Percentiles rank a stretch among this genome's conserved stretches.
phyloP scores from a whole-genome alignment of 345 rosid genomes.

The Hibiscus tridactylites region DNA sequence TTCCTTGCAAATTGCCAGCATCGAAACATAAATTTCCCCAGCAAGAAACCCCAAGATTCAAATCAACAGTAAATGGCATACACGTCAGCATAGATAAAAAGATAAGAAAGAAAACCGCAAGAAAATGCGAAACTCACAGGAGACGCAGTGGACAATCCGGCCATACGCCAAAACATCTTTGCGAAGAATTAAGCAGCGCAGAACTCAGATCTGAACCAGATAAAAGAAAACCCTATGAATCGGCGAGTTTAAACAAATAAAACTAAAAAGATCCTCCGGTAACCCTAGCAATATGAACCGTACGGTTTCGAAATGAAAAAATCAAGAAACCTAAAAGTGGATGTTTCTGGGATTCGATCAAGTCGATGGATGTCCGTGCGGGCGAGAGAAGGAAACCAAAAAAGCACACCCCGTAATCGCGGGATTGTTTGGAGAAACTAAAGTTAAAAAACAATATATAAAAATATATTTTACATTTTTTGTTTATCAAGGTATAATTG shows the following conservation, averaged over 20 bases:
- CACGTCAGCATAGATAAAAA: constrained; percentile 8
- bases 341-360: background rate
- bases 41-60: background rate
- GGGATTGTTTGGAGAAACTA: background rate
- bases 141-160: constrained; percentile 83
- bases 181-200: constrained; percentile 4
- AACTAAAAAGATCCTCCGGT: background rate
- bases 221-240: constrained; percentile 28
- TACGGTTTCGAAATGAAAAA: background rate
- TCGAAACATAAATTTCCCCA: constrained; percentile 12
- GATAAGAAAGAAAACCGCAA: background rate
- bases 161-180: constrained; percentile 94
- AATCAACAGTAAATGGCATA: constrained; percentile 3
- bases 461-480: background rate
- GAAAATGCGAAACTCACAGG: constrained; percentile 55
- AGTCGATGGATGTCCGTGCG: background rate
- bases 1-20: constrained; percentile 1
- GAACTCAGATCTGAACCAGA: constrained; percentile 36
- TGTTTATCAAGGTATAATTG: too few species aligned
- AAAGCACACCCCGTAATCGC: background rate
- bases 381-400: background rate
- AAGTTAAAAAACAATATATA: background rate
- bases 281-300: constrained; percentile 6
- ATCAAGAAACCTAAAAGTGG: background rate
- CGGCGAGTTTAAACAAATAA: background rate